phyloP scores from a whole-genome alignment of 805 yeast species.

The Suhomyces kilbournensis region DNA sequence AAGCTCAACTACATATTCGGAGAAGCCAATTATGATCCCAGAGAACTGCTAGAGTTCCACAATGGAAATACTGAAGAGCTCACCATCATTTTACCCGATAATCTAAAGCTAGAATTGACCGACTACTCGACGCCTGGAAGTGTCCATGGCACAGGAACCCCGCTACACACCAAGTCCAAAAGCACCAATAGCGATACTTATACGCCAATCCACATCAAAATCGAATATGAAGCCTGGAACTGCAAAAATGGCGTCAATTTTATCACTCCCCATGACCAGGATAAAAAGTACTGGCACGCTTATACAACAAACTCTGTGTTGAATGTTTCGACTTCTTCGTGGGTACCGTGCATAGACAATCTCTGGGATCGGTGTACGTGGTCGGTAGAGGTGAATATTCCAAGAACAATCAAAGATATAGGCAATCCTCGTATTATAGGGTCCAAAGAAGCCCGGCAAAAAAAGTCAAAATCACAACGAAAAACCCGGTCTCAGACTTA shows the following conservation, averaged over 20 bases:
- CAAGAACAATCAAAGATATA: constrained; percentile 74
- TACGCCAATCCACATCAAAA: constrained; percentile 69
- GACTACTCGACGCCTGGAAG: constrained; percentile 40
- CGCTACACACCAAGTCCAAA: constrained; percentile 32
- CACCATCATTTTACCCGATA: constrained; percentile 60
- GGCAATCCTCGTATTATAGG: constrained; percentile 47
- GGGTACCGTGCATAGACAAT: constrained; percentile 96
- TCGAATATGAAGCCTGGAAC: constrained; percentile 62
- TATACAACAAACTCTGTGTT: constrained; percentile 78
- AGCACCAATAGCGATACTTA: constrained; percentile 42
- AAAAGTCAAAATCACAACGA: constrained; percentile 7
- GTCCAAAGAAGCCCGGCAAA: constrained; percentile 17
- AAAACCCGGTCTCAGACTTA: constrained; percentile 7
- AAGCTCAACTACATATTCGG: constrained; percentile 52
- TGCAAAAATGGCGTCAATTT: constrained; percentile 76
- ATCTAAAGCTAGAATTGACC: constrained; percentile 58
- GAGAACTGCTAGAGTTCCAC: constrained; percentile 14
- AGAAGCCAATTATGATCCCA: constrained; percentile 38
- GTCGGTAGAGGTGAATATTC: constrained; percentile 85
- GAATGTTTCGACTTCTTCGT: constrained; percentile 83
- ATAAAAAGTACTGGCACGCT: constrained; percentile 68
- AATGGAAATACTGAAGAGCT: constrained; percentile 61
- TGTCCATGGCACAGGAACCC: constrained; percentile 30
- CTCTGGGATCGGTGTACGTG: constrained; percentile 87
- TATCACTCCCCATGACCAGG: constrained; percentile 55